Evolutionary conservation across 805 yeast genomes (phyloP), one percentile per base, ranked within the genome.

Genomic region (Saccharomycopsis javanensis): DNA sequence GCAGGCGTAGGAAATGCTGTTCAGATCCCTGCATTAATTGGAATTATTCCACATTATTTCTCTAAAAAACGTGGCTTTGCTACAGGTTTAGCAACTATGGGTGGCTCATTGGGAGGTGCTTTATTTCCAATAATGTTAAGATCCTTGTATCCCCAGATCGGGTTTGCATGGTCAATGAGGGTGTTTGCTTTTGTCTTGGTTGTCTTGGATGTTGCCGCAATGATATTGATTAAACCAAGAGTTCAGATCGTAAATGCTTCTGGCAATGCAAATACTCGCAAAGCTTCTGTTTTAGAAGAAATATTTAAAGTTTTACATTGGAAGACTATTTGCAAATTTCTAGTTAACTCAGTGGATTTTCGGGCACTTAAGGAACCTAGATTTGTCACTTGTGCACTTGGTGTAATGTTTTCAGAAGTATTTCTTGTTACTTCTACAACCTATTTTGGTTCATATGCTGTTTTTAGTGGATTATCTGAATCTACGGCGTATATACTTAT

Each of bases 121-220:
- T 56, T 75, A 23, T 77, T 76, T 64, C 80, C 82, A 13, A 66
- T 77, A 48, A 69, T 76, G 70, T 71, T 79, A 16, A 71, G 76
- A 48, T 65, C 64, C 18, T 65, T 79, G 51, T 72, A 75, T 54
- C 58, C 62, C 5, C 63, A 66, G 13, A 71, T 78, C 25, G 85
- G 85, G 1, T 79, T 77, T 62, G 71, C 70, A 10, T 80, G 85
- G 84, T 76, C 80, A 3, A 70, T 78, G 50, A 70, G 85, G 54
- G 69, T 74, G 15, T 67, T 79, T 52, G 79, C 79, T 0, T 75
- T 80, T 61, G 69, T 74, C 51, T 33, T 61, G 20, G 56, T 27
- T 16, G 34, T 28, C 15, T 50, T 56, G 25, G 54, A 50, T 18
- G 16, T 58, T 16, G 34, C 65, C 20, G 66, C 74, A 1, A 51